Percentiles rank a stretch among this genome's conserved stretches.
These are phyloP conservation scores for Phytophthora pisi DNA, from an alignment of 352 stramenopile genomes.

Conservation along the genomic window DNA sequence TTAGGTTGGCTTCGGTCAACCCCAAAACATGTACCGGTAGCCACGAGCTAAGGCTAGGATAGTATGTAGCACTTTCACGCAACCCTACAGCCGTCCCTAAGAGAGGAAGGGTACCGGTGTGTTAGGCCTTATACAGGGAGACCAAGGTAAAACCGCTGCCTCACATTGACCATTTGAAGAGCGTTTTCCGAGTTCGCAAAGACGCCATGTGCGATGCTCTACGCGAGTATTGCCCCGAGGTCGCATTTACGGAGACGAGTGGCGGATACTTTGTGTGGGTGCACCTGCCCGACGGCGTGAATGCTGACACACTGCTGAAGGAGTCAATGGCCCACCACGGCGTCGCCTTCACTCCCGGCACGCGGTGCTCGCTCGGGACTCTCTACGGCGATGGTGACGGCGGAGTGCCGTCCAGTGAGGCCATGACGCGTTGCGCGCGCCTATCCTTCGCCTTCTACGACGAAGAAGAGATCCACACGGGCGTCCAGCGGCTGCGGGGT, in stretches of 20 bases:
- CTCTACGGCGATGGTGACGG: conserved; percentile 23
- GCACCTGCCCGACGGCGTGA: conserved; percentile 54
- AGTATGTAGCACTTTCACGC: no score
- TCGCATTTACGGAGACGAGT: conserved; percentile 61
- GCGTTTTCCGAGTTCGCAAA: conserved; percentile 52
- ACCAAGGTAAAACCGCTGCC: no score
- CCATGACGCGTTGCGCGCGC: conserved; percentile 53
- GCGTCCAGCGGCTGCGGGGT: conserved; percentile 53
- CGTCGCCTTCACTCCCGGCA: conserved; percentile 79
- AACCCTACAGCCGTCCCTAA: no score
- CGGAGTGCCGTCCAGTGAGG: conserved; percentile 25
- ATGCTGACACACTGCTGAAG: conserved; percentile 55
- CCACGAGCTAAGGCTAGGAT: no score
- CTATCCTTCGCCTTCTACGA: conserved; percentile 88
- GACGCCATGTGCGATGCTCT: conserved; percentile 53
- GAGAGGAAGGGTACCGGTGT: no score
- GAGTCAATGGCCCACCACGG: conserved; percentile 54
- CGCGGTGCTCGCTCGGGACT: conserved; percentile 56
- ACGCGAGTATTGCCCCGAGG: conserved; percentile 43
- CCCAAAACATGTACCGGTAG: no score
- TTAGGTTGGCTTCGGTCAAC: no score
- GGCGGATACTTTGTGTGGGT: conserved; percentile 90
- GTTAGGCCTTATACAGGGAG: no score
- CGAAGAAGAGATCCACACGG: conserved; percentile 71
- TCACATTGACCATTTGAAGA: conserved; percentile 56